A percentile compares a stretch with the other conserved stretches of the same genome.
Evolutionary conservation across 2,329 filamentous ascomycete species (phyloP).

Genomic region (Leptographium radiaticola): DNA sequence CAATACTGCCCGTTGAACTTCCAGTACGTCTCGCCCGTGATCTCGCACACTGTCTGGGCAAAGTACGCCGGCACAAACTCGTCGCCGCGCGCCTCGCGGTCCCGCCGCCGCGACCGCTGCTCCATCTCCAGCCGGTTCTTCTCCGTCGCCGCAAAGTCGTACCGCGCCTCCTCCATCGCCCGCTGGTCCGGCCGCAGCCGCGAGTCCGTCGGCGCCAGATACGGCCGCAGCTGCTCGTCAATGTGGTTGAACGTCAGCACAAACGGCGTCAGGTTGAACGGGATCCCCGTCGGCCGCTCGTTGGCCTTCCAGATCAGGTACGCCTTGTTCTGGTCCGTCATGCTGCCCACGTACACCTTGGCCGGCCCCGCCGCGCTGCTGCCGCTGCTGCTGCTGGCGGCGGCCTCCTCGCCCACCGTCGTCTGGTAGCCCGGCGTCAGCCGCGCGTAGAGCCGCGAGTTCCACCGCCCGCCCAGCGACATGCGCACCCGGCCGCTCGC

Average conservation of each 20-base stretch:
- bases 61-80: conserved; percentile 86
- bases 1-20: conserved; percentile 82
- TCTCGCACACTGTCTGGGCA: conserved; percentile 52
- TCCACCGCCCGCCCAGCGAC: conserved; percentile 90
- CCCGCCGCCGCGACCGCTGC: conserved; percentile 63
- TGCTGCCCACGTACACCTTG: conserved; percentile 32
- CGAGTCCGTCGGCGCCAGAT: conserved; percentile 85
- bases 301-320: conserved; percentile 92
- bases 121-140: conserved; percentile 92
- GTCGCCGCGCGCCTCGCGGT: conserved; percentile 64
- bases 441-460: conserved; percentile 90
- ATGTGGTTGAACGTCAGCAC: conserved; percentile 89
- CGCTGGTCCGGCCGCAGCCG: conserved; percentile 87
- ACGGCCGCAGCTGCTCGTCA: conserved; percentile 62
- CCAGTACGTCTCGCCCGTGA: conserved; percentile 87
- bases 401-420: conserved; percentile 42
- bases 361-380: conserved; percentile 20
- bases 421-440: conserved; percentile 84
- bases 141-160: conserved; percentile 82
- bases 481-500: conserved; percentile 67
- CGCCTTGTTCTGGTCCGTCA: conserved; percentile 56
- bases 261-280: conserved; percentile 95
- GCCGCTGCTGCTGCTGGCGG: background rate
- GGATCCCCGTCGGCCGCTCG: conserved; percentile 65
- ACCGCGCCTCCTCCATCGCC: conserved; percentile 97